These are phyloP conservation scores for Aegilops speltoides DNA, from an alignment of 176 grass and related monocot genomes.

Conservation along the genomic window DNA sequence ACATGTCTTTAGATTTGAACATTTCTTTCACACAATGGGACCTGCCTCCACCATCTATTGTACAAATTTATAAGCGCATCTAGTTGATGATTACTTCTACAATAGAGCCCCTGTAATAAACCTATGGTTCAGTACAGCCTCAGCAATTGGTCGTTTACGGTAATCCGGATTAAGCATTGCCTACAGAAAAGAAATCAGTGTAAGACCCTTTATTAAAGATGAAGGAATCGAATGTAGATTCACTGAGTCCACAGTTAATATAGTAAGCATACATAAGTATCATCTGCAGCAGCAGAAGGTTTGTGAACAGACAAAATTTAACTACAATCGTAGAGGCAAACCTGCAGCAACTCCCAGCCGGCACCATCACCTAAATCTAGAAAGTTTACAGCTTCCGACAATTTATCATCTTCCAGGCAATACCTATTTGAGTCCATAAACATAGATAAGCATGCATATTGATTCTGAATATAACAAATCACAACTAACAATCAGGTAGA, in stretches of 20 bases:
- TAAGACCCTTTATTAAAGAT: constrained; percentile 17
- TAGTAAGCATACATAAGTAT: neutral
- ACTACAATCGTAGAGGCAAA: constrained; percentile 19
- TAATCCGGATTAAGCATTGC: constrained; percentile 90
- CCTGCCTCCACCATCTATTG: neutral
- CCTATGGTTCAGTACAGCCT: constrained; percentile 84
- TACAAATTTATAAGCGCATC: neutral
- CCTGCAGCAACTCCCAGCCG: constrained; percentile 94
- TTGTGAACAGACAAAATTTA: neutral
- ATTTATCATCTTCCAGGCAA: constrained; percentile 69
- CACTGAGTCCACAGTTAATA: neutral
- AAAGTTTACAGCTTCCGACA: constrained; percentile 79
- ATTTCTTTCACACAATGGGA: neutral
- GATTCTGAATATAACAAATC: constrained; percentile 19
- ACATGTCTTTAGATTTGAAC: neutral
- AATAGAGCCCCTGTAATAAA: constrained; percentile 69
- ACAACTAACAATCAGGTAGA: neutral
- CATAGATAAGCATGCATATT: constrained; percentile 12
- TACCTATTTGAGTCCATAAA: constrained; percentile 50
- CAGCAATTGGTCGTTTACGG: constrained; percentile 65
- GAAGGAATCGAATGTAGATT: neutral
- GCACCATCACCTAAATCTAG: constrained; percentile 76
- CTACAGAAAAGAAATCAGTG: constrained; percentile 32
- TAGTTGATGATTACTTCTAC: constrained; percentile 16
- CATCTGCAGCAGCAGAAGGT: neutral